These are phyloP conservation scores for Amanita polypyramis DNA, from an alignment of 768 basidiomycete genomes.

Conservation along the genomic window DNA sequence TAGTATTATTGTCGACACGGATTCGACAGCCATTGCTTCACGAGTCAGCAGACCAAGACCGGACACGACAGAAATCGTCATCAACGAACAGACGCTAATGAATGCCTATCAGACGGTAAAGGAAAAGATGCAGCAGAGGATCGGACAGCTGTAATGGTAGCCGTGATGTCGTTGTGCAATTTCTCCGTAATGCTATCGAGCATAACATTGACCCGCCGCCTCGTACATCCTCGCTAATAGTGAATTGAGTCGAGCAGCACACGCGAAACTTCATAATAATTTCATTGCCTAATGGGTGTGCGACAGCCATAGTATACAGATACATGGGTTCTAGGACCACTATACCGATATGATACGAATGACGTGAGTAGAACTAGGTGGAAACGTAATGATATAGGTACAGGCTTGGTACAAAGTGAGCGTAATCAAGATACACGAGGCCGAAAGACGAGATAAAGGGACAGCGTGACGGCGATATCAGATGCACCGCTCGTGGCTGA, in stretches of 20 bases:
- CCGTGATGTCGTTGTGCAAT: background rate
- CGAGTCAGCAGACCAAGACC: conserved; percentile 87
- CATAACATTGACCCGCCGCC: background rate
- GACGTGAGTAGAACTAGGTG: background rate
- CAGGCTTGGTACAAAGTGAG: background rate
- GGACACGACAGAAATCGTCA: conserved; percentile 92
- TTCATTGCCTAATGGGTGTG: no score
- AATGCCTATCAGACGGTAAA: conserved; percentile 87
- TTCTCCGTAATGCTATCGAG: background rate
- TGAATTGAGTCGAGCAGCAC: no score
- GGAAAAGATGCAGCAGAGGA: conserved; percentile 76
- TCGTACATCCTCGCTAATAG: no score
- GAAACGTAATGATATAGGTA: no score
- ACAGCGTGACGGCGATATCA: background rate
- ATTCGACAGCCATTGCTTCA: conserved; percentile 90
- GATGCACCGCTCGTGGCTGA: background rate
- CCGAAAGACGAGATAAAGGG: background rate
- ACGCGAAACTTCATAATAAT: no score
- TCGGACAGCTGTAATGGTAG: conserved; percentile 67
- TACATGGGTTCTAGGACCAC: no score
- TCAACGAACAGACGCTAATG: conserved; percentile 96
- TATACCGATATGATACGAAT: background rate
- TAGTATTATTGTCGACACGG: conserved; percentile 95
- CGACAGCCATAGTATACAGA: no score
- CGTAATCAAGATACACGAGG: conserved; percentile 3